Evolutionary conservation across 139 green algal species (phyloP).

Genomic region (Chlorella ohadii): DNA sequence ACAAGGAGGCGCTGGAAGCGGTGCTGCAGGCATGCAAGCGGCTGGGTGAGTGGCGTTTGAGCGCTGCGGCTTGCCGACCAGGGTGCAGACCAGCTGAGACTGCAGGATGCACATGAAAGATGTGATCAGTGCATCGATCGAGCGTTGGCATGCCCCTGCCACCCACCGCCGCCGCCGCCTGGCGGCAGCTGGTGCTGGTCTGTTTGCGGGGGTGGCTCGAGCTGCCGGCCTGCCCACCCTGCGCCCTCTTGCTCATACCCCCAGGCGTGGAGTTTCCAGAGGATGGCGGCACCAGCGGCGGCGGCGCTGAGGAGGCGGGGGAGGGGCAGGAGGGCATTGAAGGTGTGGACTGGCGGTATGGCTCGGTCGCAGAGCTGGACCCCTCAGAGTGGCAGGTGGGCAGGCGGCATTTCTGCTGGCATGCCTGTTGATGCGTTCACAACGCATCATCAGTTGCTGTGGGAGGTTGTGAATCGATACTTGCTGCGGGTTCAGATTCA

Average conservation of each 20-base stretch:
- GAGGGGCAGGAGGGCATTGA: constrained; percentile 53
- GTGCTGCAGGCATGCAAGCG: constrained; percentile 11
- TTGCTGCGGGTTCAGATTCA: too few relatives aligned
- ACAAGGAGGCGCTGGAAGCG: constrained; percentile 29
- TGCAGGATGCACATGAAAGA: too few relatives aligned
- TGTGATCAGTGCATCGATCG: too few relatives aligned
- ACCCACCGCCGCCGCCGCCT: neutral
- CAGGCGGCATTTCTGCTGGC: too few relatives aligned
- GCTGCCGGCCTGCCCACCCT: neutral
- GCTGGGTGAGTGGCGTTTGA: constrained; percentile 8
- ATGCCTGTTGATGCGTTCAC: too few relatives aligned
- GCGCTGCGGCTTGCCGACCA: too few relatives aligned
- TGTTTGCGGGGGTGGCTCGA: neutral
- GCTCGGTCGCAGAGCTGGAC: constrained; percentile 81
- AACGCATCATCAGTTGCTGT: too few relatives aligned
- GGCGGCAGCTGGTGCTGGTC: neutral
- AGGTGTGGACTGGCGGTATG: constrained; percentile 65
- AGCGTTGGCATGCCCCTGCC: neutral
- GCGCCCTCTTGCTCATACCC: neutral
- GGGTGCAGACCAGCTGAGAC: too few relatives aligned
- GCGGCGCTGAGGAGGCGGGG: constrained; percentile 29
- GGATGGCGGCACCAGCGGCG: neutral
- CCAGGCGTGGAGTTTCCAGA: neutral
- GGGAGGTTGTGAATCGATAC: too few relatives aligned
- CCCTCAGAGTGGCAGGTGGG: constrained; percentile 79